Evolutionary conservation across 2,329 filamentous ascomycete species (phyloP), one percentile per base, ranked within the genome.

Genomic region (Colletotrichum ledebouriae): DNA sequence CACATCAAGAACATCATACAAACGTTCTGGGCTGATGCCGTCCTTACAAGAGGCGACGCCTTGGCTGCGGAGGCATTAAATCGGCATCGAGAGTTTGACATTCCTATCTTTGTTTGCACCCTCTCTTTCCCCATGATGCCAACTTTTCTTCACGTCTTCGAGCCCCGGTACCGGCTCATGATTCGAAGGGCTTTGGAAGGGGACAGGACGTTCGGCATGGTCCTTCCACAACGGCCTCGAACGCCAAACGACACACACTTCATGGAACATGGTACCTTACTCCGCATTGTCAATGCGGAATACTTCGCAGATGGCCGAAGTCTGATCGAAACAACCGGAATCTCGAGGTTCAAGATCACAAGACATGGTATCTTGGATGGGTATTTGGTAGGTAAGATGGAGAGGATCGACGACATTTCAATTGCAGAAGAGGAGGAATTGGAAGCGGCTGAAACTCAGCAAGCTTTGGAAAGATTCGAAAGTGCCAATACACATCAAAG

Each of bases 81-180:
- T 10, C 83, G 84, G 1, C 78, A 84, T 52, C 85, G 86, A 4
- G 87, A 89, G 10, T 83, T 88, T 17, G 86, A 89, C 41, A 86
- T 90, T 4, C 87, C 93, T 0, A 82, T 97, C 0, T 97, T 97
- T 73, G 87, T 97, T 37, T 96, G 92, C 78, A 94, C 93, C 0
- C 79, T 97, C 9, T 87, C 93, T 0, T 95, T 96, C 73, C 94
- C 94, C 1, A 84, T 86, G 2, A 94, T 95, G 88, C 93, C 92
- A 0, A 94, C 93, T 0, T 96, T 96, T 72, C 82, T 97, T 3
- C 92, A 97, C 73, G 88, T 98, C n/a, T 97, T 97, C 75, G 94
- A 97, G 77, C 92, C 93, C n/a, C 87, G 92, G 6, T 97, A 97
- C 76, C 89, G 93, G 7, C 84, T 96, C n/a, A 96, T 97, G 93